A percentile compares a stretch with the other conserved stretches of the same genome.
Evolutionary conservation across 73 alveolate genomes (phyloP).

Genomic region (Paramecium biaurelia): DNA sequence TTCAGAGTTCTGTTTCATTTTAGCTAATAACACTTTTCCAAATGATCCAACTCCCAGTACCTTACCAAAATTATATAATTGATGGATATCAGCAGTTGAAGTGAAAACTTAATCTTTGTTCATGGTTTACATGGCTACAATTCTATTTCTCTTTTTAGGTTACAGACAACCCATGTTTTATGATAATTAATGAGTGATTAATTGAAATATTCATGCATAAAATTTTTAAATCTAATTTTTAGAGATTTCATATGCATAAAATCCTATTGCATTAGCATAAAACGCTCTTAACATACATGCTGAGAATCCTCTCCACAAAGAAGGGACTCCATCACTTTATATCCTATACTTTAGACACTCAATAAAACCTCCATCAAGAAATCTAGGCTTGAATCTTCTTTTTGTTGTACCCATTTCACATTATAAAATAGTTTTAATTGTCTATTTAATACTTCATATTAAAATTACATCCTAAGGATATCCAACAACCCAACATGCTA

Average conservation of each 20-base stretch:
- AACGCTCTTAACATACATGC: slow-evolving; percentile 70
- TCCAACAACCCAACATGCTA: slow-evolving; percentile 61
- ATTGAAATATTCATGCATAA: neutral
- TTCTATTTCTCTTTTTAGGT: slow-evolving; percentile 12
- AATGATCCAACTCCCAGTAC: slow-evolving; percentile 27
- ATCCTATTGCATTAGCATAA: slow-evolving; percentile 60
- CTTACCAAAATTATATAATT: neutral
- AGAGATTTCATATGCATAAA: slow-evolving; percentile 66
- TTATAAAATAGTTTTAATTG: slow-evolving; percentile 65
- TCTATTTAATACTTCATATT: neutral
- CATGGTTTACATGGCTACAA: slow-evolving; percentile 31
- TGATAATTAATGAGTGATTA: neutral
- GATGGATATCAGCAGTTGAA: slow-evolving; percentile 27
- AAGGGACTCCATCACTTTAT: slow-evolving; percentile 56
- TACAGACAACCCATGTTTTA: slow-evolving; percentile 22
- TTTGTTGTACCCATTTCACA: slow-evolving; percentile 51
- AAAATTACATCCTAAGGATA: slow-evolving; percentile 56
- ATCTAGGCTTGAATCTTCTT: neutral
- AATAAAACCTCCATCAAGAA: slow-evolving; percentile 70
- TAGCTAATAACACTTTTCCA: slow-evolving; percentile 6
- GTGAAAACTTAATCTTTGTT: slow-evolving; percentile 29
- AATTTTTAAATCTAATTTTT: neutral
- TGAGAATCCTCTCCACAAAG: slow-evolving; percentile 75
- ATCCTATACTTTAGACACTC: slow-evolving; percentile 55
- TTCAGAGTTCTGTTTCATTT: slow-evolving; percentile 9